phyloP scores from a whole-genome alignment of 2,329 filamentous ascomycete genomes.

The Fusarium odoratissimum region DNA sequence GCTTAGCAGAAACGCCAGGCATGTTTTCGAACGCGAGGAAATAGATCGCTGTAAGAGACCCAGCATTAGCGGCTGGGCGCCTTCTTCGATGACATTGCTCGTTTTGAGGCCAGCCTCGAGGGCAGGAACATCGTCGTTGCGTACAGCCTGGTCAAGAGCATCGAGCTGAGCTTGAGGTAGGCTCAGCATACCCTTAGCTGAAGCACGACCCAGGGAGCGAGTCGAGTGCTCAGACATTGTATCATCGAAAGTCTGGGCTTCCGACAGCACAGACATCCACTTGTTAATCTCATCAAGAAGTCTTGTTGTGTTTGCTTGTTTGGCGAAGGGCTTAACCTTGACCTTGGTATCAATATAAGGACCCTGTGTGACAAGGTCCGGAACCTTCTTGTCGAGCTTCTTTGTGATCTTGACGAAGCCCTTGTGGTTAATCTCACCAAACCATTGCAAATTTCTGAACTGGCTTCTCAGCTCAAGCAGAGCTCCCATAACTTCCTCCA shows the following conservation, averaged over 20 bases:
- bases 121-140: constrained; percentile 70
- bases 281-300: constrained; percentile 79
- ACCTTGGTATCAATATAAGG: constrained; percentile 92
- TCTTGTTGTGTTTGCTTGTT: constrained; percentile 66
- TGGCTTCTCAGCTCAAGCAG: constrained; percentile 89
- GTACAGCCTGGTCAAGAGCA: constrained; percentile 76
- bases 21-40: constrained; percentile 73
- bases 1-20: constrained; percentile 76
- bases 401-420: constrained; percentile 99
- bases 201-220: constrained; percentile 80
- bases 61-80: constrained; percentile 75
- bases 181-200: constrained; percentile 79
- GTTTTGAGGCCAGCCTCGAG: constrained; percentile 69
- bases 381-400: constrained; percentile 96
- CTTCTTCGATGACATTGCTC: constrained; percentile 58
- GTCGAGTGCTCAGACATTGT: constrained; percentile 78
- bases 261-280: constrained; percentile 86
- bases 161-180: constrained; percentile 77
- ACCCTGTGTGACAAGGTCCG: constrained; percentile 79
- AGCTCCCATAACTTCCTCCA: constrained; percentile 90
- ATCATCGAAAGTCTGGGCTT: constrained; percentile 82
- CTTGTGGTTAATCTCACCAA: constrained; percentile 93
- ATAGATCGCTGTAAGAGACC: constrained; percentile 84
- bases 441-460: constrained; percentile 94
- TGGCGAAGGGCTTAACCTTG: constrained; percentile 87